Evolutionary conservation across 1,284 basidiomycete genomes (phyloP).

Genomic region (Cutaneotrichosporon mucoides): DNA sequence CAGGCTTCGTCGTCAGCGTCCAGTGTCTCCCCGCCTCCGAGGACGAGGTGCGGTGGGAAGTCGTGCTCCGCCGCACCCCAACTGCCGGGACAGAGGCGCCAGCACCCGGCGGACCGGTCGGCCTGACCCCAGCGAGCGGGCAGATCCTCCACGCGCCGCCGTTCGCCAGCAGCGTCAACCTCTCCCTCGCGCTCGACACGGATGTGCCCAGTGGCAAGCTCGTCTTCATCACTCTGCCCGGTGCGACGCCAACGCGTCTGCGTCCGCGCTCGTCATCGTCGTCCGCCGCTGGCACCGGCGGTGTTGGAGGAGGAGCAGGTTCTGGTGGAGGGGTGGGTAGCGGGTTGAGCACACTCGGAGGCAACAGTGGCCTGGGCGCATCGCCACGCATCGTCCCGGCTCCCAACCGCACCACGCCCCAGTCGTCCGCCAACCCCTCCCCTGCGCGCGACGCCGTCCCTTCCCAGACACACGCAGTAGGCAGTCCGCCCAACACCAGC

Average conservation of each 20-base stretch:
- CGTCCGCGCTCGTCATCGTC: background rate
- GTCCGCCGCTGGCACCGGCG: no score
- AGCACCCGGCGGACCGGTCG: background rate
- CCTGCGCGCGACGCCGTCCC: no score
- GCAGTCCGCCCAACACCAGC: no score
- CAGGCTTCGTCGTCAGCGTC: slow-evolving; percentile 32
- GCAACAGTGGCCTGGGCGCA: no score
- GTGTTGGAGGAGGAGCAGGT: no score
- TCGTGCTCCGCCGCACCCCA: slow-evolving; percentile 21
- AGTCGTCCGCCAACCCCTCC: no score
- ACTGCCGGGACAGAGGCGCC: background rate
- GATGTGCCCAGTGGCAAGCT: slow-evolving; percentile 37
- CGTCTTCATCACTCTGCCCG: slow-evolving; percentile 39
- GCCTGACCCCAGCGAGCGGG: background rate
- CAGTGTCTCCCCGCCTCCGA: slow-evolving; percentile 24
- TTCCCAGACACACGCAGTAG: no score
- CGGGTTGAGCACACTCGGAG: no score
- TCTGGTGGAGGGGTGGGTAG: no score
- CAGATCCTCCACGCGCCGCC: slow-evolving; percentile 14
- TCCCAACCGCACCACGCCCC: no score
- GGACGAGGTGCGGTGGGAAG: slow-evolving; percentile 34
- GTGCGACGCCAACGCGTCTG: slow-evolving; percentile 11
- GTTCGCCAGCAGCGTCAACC: slow-evolving; percentile 35
- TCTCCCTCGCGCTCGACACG: slow-evolving; percentile 33
- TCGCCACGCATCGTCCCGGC: no score